Evolutionary conservation across 257 asterid genomes (phyloP), one percentile per base, ranked within the genome.

Genomic region (Echium plantagineum): DNA sequence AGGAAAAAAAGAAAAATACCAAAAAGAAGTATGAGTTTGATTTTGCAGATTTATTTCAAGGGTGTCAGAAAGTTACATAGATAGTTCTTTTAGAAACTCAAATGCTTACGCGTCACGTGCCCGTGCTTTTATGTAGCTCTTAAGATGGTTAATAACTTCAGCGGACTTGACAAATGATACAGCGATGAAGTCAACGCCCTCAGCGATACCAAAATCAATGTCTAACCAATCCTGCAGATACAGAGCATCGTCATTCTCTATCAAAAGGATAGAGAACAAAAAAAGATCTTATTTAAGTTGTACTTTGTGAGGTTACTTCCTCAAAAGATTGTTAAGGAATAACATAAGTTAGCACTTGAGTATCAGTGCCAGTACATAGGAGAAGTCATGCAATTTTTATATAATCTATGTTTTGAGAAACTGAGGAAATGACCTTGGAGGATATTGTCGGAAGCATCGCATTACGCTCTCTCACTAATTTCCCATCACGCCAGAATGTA

Each of bases 371-470:
- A 52, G 3, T 24, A 18, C 21, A 17, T 18, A 52, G 55, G 18
- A 18, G 9, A 52, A 52, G 20, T 52, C 21, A 52, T 52, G 17
- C 13, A 18, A 21, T 52, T 17, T n/a, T n/a, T 24, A 24, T 24
- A 24, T 24, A 24, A 6, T 53, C 15, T 8, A 3, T 15, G 20
- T 53, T 3, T 53, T 53, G 24, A 18, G 5, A 53, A 26, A 65
- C 64, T 13, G 49, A 17, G 74, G 17, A 65, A 64, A 72, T 19
- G 56, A 89, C 97, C 97, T 93, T 93, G 30, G 96, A 83, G 67
- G 97, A 93, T 70, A 93, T 84, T 31, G 97, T 89, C 3, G 99
- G 99, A 54, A 93, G 93, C 99, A 93, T 93, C 26, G 99, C 95
- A 75, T 93, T 89, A 58, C 96, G 97, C 68, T 89, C 99, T 63